Evolutionary conservation across 371 early-diverging fungal genomes (phyloP).

Genomic region (Rhizopus delemar): DNA sequence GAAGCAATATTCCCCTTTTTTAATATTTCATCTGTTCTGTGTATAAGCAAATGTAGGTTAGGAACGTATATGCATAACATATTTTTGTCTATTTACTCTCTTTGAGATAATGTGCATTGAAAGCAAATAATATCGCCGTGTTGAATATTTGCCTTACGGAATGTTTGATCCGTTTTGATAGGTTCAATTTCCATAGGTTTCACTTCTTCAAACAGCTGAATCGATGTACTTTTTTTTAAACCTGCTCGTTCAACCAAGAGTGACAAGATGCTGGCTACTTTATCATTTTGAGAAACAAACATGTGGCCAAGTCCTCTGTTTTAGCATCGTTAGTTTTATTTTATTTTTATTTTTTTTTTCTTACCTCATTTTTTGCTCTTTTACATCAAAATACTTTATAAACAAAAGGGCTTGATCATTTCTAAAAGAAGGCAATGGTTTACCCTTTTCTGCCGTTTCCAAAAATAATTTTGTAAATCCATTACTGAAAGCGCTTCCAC

Average conservation of each 20-base stretch:
- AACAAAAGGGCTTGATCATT: conserved; percentile 64
- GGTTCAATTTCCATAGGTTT: conserved; percentile 79
- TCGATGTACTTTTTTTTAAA: conserved; percentile 18
- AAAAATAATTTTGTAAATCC: conserved; percentile 44
- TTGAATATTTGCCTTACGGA: conserved; percentile 72
- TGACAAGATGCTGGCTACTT: conserved; percentile 69
- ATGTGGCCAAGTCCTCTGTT: conserved; percentile 64
- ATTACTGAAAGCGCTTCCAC: conserved; percentile 15
- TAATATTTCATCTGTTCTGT: conserved; percentile 22
- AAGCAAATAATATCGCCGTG: conserved; percentile 88
- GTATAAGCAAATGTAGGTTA: neutral
- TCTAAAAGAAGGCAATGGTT: conserved; percentile 33
- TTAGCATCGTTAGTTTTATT: neutral
- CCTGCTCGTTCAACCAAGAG: conserved; percentile 20
- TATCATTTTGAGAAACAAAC: conserved; percentile 59
- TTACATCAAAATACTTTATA: conserved; percentile 84
- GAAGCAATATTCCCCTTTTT: conserved; percentile 34
- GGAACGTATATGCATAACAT: neutral
- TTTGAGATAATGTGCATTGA: conserved; percentile 58
- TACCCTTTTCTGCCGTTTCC: conserved; percentile 32
- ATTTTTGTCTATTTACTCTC: conserved; percentile 54
- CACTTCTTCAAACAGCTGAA: conserved; percentile 62
- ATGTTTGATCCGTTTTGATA: conserved; percentile 61
- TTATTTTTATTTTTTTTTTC: neutral
- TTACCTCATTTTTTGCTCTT: conserved; percentile 61